Conservation (phyloP, 2,329 filamentous ascomycete species). For the Macrophomina tecta region DNA sequence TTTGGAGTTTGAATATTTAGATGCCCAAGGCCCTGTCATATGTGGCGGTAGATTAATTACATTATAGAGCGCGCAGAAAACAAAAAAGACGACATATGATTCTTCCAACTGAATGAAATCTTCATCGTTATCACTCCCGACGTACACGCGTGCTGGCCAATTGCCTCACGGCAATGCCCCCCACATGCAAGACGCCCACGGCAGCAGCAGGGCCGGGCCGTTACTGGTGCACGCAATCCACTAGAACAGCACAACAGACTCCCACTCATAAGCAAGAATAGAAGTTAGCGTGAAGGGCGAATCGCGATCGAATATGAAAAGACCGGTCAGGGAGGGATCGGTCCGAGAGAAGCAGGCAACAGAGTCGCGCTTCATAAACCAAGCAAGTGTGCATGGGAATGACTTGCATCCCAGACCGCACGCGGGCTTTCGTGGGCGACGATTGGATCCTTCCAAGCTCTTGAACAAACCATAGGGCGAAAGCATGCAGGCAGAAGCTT, state of each 20-base stretch:
- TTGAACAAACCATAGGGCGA: not conserved
- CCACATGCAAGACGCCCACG: too few relatives aligned
- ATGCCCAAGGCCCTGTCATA: too few relatives aligned
- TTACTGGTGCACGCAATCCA: not conserved
- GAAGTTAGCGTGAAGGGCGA: not conserved
- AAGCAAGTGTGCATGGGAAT: not conserved
- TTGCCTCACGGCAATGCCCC: too few relatives aligned
- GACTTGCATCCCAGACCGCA: conserved; percentile 2
- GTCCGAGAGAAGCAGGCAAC: not conserved
- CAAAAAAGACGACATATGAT: too few relatives aligned
- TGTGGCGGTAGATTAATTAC: too few relatives aligned
- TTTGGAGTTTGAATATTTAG: too few relatives aligned
- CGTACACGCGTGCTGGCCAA: too few relatives aligned
- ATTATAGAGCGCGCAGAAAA: too few relatives aligned
- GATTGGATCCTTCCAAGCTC: not conserved
- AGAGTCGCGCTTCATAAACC: not conserved
- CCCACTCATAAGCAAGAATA: not conserved
- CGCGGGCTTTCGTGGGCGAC: not conserved
- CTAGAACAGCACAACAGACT: not conserved
- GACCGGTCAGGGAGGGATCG: conserved; percentile 9
- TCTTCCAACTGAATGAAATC: too few relatives aligned
- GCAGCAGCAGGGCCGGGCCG: too few relatives aligned
- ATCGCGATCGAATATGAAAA: not conserved
- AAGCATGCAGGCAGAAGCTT: not conserved
- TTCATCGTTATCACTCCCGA: too few relatives aligned